phyloP scores from a whole-genome alignment of 2,329 filamentous ascomycete genomes.

The Fusarium napiforme region DNA sequence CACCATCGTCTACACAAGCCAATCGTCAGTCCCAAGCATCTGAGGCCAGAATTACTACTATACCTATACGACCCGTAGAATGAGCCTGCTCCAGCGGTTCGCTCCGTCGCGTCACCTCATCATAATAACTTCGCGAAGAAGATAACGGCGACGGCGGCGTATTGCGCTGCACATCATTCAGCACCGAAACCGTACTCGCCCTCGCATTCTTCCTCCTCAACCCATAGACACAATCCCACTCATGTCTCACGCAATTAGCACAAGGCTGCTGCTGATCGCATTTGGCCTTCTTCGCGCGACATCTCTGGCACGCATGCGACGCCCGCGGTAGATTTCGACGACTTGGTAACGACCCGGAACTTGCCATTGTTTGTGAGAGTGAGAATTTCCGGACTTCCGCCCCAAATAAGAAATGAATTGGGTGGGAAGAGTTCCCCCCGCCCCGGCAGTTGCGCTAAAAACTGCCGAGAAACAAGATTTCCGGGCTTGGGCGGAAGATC shows the following conservation, averaged over 20 bases:
- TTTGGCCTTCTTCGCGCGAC: neutral
- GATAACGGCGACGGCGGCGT: neutral
- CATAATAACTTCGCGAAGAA: neutral
- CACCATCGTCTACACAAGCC: neutral
- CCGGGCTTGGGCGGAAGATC: conserved; percentile 2
- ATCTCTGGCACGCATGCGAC: conserved; percentile 10
- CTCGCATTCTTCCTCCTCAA: neutral
- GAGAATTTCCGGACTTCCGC: conserved; percentile 4
- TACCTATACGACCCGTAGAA: neutral
- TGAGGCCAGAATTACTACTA: too few species aligned
- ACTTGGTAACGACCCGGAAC: neutral
- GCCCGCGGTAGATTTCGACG: conserved; percentile 1
- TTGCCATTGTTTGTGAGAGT: neutral
- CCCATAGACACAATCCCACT: neutral
- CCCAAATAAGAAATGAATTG: neutral
- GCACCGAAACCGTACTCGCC: neutral
- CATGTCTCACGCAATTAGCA: conserved; percentile 1
- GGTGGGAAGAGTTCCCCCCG: neutral
- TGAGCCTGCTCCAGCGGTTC: neutral
- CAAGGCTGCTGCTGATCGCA: conserved; percentile 8
- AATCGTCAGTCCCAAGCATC: neutral
- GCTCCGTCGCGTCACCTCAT: neutral
- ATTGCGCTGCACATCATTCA: neutral
- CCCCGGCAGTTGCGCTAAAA: neutral
- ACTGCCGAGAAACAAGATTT: neutral